These are phyloP conservation scores for Pseudofabraea citricarpa DNA, from an alignment of 2,329 filamentous ascomycete genomes.

Conservation along the genomic window DNA sequence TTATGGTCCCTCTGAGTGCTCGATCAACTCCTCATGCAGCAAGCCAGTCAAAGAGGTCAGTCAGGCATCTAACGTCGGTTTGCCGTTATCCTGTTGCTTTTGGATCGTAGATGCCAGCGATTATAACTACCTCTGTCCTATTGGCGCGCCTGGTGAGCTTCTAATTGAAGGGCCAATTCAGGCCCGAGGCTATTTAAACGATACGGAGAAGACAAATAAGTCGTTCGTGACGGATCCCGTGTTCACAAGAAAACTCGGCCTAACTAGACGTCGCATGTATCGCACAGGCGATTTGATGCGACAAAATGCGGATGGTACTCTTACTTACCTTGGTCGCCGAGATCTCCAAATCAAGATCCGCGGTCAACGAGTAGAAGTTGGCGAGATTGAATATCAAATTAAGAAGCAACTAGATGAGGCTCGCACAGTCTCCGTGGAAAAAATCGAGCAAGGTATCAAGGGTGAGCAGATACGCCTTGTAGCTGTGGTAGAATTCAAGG, in stretches of 20 bases:
- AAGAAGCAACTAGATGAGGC: background rate
- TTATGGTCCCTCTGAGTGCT: slow-evolving; percentile 15
- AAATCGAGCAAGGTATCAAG: background rate
- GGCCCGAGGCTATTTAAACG: slow-evolving; percentile 15
- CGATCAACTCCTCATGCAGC: slow-evolving; percentile 5
- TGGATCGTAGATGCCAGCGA: slow-evolving; percentile 13
- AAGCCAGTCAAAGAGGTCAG: slow-evolving; percentile 3
- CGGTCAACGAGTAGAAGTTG: slow-evolving; percentile 59
- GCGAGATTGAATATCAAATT: slow-evolving; percentile 44
- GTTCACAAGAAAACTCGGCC: slow-evolving; percentile 10
- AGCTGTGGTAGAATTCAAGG: slow-evolving; percentile 1
- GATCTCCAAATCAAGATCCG: slow-evolving; percentile 63
- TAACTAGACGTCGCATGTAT: slow-evolving; percentile 21
- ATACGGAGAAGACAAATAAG: slow-evolving; percentile 9
- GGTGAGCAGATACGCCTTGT: slow-evolving; percentile 1
- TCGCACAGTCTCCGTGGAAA: background rate
- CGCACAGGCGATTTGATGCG: slow-evolving; percentile 31
- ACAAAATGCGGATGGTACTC: slow-evolving; percentile 50
- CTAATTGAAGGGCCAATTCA: slow-evolving; percentile 17
- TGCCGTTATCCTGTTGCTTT: slow-evolving; percentile 4
- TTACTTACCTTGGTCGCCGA: slow-evolving; percentile 56
- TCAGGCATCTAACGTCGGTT: slow-evolving; percentile 7
- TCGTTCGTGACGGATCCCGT: slow-evolving; percentile 11
- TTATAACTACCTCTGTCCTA: slow-evolving; percentile 9
- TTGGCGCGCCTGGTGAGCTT: slow-evolving; percentile 16